Conservation (phyloP, 1,139 yeast species). For the Suhomyces bribrorum region DNA sequence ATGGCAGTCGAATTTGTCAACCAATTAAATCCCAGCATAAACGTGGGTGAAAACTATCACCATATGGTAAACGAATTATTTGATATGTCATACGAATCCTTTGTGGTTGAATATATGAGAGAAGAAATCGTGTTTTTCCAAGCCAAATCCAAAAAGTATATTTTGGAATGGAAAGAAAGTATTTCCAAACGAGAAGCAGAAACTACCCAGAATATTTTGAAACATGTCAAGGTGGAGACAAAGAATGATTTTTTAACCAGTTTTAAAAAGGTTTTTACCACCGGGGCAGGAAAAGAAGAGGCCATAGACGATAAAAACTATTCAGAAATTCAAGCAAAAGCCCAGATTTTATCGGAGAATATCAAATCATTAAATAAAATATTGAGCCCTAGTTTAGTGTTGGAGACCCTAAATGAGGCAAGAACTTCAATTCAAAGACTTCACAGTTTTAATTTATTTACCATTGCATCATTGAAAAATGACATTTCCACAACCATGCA, state of each 20-base stretch:
- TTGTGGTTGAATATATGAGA: conserved; percentile 51
- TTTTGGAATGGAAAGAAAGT: conserved; percentile 37
- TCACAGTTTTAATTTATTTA: conserved; percentile 33
- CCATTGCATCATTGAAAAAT: conserved; percentile 33
- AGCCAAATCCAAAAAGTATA: conserved; percentile 26
- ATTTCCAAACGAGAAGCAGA: conserved; percentile 42
- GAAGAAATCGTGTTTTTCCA: conserved; percentile 42
- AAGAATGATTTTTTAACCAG: conserved; percentile 53
- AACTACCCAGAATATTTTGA: conserved; percentile 40
- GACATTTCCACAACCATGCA: conserved; percentile 44
- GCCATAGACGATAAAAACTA: conserved; percentile 26
- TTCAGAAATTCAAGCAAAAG: conserved; percentile 46
- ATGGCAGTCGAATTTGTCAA: conserved; percentile 29
- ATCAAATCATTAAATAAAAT: conserved; percentile 43
- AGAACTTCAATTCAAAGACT: conserved; percentile 36
- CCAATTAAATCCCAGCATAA: conserved; percentile 29
- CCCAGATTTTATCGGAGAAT: conserved; percentile 45
- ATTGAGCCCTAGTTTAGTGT: conserved; percentile 43
- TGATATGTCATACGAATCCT: conserved; percentile 51
- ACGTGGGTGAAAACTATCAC: conserved; percentile 37
- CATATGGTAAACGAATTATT: conserved; percentile 40
- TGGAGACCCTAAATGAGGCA: conserved; percentile 43
- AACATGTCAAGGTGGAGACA: conserved; percentile 43
- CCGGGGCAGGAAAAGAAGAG: conserved; percentile 28
- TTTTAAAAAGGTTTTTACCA: conserved; percentile 61